Evolutionary conservation across 106 monocot genomes (phyloP), one percentile per base, ranked within the genome.

Genomic region (Alisma plantagoaquatica): DNA sequence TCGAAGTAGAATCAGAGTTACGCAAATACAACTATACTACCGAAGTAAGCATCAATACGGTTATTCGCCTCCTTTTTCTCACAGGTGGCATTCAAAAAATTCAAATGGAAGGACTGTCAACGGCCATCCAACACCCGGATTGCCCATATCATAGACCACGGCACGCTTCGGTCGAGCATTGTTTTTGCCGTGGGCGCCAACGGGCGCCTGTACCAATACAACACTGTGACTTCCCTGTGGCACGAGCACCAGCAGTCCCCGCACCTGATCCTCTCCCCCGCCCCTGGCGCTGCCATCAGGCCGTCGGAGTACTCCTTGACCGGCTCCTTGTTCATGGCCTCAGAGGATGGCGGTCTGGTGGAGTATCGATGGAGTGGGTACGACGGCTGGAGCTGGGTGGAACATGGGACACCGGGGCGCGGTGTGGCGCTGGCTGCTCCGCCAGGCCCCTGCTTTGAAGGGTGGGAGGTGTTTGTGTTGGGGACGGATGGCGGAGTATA

Each of bases 341-440:
- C 71, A 3, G 86, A 82, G 31, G 49, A 54, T 33, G 92, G 92
- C 19, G 75, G 64, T 10, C 82, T 92, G 2, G 68, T 92, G 2
- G 92, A 92, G 64, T 92, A 92, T 57, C 63, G 70, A 16, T 92
- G 86, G 86, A 76, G 63, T 56, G 27, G 73, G 7, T 3, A 45
- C 9, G 69, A 76, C 4, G 86, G 86, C 46, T 92, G 92, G 92
- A 86, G 76, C 27, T 92, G 92, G 92, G 76, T 92, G 32, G 92
- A 92, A 65, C 92, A 92, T 46, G 92, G 92, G 20, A 76, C 65
- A 27, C 92, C 92, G 8, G 33, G 65, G 3, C 73, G 66, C 59
- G 78, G 74, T 1, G 73, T 76, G 16, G 63, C 10, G 7, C 53
- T 92, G 0, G 71, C 70, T 0, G 82, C 83, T 22, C 73, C 86